Evolutionary conservation across 768 basidiomycete species (phyloP).

Genomic region (Macrocybe gigantea): DNA sequence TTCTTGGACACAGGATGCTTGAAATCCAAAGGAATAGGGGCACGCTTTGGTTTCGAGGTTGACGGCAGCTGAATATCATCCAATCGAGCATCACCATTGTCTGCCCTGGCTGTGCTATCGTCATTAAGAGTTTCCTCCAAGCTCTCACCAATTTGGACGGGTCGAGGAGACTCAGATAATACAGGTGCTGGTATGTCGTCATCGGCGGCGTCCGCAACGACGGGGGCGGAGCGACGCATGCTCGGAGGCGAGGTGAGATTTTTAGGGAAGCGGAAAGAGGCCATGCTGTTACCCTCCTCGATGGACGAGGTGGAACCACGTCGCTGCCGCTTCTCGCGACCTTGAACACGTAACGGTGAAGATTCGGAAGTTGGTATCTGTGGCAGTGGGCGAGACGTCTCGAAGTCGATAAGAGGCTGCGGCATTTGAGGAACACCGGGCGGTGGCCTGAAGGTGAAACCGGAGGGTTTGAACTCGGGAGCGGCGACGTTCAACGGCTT

Average conservation of each 20-base stretch:
- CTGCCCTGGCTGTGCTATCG: constrained; percentile 29
- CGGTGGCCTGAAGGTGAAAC: constrained; percentile 75
- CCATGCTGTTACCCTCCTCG: constrained; percentile 60
- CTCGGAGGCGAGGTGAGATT: constrained; percentile 43
- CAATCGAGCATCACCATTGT: constrained; percentile 15
- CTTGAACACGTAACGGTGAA: constrained; percentile 50
- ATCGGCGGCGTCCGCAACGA: constrained; percentile 9
- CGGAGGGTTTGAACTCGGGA: constrained; percentile 72
- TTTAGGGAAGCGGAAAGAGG: constrained; percentile 73
- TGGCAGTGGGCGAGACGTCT: constrained; percentile 21
- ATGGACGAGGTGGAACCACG: constrained; percentile 40
- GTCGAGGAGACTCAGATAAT: constrained; percentile 1
- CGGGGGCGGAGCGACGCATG: constrained; percentile 29
- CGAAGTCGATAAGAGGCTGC: constrained; percentile 21
- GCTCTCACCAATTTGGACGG: constrained; percentile 1
- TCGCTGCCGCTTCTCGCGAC: constrained; percentile 76
- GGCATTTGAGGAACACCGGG: constrained; percentile 58
- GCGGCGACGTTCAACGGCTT: constrained; percentile 77
- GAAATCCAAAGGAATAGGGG: constrained; percentile 77
- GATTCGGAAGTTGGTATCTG: constrained; percentile 14
- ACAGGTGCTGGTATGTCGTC: constrained; percentile 2
- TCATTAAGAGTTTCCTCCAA: constrained; percentile 23
- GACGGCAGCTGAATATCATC: constrained; percentile 23
- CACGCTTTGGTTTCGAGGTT: constrained; percentile 43
- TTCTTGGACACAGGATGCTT: constrained; percentile 48